Evolutionary conservation across 352 stramenopile species (phyloP), one percentile per base, ranked within the genome.

Genomic region (Phytophthora niederhauseri): DNA sequence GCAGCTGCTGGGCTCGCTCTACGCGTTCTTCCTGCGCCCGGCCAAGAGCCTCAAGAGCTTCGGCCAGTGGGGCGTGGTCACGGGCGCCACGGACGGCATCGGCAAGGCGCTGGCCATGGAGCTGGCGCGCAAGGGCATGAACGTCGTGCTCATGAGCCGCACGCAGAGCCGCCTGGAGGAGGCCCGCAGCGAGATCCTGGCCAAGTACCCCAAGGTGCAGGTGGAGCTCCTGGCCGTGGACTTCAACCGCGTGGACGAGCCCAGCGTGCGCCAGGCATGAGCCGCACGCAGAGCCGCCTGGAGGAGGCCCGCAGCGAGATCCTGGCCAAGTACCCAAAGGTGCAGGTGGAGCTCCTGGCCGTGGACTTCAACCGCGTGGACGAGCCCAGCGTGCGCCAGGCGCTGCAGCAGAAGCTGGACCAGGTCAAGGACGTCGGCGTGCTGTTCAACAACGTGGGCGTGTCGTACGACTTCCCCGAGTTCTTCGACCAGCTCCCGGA

Each of bases 371-470:
- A 91, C 68, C 80, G 92, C 70, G 94, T 98, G 66, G 89, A 98
- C 68, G 77, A 95, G 9, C 57, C 78, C 38, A 77, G 61, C 57
- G 90, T 91, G 65, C 87, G 80, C 59, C 57, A 75, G 62, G 76
- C 68, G 28, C 80, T 95, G 53, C 69, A 80, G 54, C 75, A 72
- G 53, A 76, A 83, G 41, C 69, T 93, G 36, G 70, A 78, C 51
- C 77, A 97, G 52, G 78, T 92, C 20, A 76, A 98, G 66, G 97
- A 99, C 64, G 75, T 99, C 30, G 98, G 97, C 31, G 88, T 99
- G 57, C 90, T 99, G 31, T 92, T 99, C 68, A 99, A 99, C 88
- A 99, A 99, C 81, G 98, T 99, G 22, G 98, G 98, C 60, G 93
- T 99, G 48, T 98, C 92, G 63, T 99, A 99, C 84, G 93, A 98